These are phyloP conservation scores for Casuarina cunninghamiana DNA, from an alignment of 306 rosid species.

Conservation along the genomic window DNA sequence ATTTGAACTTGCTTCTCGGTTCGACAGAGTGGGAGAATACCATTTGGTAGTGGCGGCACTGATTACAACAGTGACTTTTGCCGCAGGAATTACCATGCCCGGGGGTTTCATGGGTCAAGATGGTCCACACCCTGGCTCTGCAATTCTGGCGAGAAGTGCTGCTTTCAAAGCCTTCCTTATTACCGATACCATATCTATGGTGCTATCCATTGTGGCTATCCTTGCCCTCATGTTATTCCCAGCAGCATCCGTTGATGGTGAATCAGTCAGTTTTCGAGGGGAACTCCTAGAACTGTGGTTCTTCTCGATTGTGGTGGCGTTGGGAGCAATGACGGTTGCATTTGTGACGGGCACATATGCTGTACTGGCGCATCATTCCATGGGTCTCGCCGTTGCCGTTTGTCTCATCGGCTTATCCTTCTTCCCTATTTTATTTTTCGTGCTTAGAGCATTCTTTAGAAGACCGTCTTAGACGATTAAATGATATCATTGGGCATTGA, in stretches of 20 bases:
- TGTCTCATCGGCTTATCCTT: neutral
- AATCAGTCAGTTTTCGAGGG: too few relatives aligned
- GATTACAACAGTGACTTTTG: slow-evolving; percentile 20
- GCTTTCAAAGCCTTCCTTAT: too few relatives aligned
- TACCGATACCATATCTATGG: too few relatives aligned
- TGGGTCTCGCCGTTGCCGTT: neutral
- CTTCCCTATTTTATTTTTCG: too few relatives aligned
- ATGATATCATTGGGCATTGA: too few relatives aligned
- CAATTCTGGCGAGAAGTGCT: too few relatives aligned
- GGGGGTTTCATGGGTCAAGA: neutral
- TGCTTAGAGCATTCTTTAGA: too few relatives aligned
- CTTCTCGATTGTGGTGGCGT: neutral
- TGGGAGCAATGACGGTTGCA: slow-evolving; percentile 7
- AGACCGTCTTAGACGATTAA: too few relatives aligned
- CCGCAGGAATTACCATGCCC: slow-evolving; percentile 20
- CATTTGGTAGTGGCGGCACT: neutral
- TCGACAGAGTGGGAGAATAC: neutral
- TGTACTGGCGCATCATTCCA: neutral
- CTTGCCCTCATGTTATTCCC: neutral
- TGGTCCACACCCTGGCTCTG: too few relatives aligned
- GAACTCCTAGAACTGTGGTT: neutral
- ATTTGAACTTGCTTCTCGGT: too few relatives aligned
- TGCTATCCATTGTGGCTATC: neutral
- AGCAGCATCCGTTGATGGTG: too few relatives aligned
- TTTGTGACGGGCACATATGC: slow-evolving; percentile 7